Base-by-base conservation (phyloP, 2,329 filamentous ascomycete genomes). In the Aspergillus fructus region DNA sequence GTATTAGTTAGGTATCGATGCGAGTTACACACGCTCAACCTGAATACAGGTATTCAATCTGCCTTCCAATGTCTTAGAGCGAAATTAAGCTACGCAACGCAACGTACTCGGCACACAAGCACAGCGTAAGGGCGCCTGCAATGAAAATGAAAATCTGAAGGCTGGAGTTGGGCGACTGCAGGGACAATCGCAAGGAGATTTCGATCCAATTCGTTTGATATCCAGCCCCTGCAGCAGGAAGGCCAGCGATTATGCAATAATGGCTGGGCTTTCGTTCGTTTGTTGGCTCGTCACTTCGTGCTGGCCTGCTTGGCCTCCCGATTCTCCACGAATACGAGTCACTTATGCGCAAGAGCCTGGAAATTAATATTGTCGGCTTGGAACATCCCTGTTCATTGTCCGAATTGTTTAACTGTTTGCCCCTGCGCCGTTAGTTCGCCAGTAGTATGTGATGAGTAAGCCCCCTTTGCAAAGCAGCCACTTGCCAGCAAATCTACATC, bases 341-440 rank as follows among this genome's bases (percentile, higher is more conserved):
- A 40, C 45, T 37, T 52, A 56, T 21, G 41, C 56, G 23, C 45
- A 40, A 56, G 55, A 52, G 46, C 53, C 49, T 24, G 50, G 45
- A 51, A 49, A 42, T 41, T 21, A 48, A 48, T 48, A 13, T 34
- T 51, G 45, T 34, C 19, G 50, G 43, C 46, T 56, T 58, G 42
- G 43, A 30, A 43, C 55, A 59, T 58, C 59, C 61, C 46, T 63
- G 59, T 53, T 49, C 40, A 55, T 40, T 52, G 52, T 40, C 48
- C 49, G 15, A 58, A 39, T 50, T 30, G 48, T 50, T 50, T 40
- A 13, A 55, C 34, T 47, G 42, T 24, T 53, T 59, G 30, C 58
- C 60, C 60, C 60, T 56, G 60, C 57, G 57, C 39, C 49, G 17
- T 24, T 34, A 51, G 48, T 37, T 27, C 27, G 12, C 23, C n/a